phyloP scores from a whole-genome alignment of 2,329 filamentous ascomycete species.

The Drechslerella dactyloides region DNA sequence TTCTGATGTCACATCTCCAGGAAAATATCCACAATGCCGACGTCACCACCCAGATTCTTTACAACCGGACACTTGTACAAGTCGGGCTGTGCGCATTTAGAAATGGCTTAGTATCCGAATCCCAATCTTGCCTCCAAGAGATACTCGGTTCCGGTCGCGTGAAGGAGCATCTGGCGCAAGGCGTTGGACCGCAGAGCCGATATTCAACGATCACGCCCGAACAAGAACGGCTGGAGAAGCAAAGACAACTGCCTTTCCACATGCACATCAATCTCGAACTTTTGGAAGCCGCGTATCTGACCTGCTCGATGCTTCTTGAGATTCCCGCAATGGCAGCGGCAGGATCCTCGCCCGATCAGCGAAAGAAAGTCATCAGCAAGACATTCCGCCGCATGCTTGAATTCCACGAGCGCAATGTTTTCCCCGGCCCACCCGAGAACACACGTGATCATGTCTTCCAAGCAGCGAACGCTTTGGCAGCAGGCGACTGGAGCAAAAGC shows the following conservation, averaged over 20 bases:
- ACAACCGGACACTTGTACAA: slow-evolving; percentile 97
- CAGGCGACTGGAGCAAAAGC: slow-evolving; percentile 98
- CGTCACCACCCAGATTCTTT: slow-evolving; percentile 95
- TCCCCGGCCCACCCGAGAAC: slow-evolving; percentile 97
- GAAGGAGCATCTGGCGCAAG: slow-evolving; percentile 96
- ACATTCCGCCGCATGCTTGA: slow-evolving; percentile 99
- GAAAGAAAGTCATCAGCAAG: slow-evolving; percentile 98
- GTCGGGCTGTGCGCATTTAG: slow-evolving; percentile 98
- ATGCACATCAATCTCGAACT: slow-evolving; percentile 99
- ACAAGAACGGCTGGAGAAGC: slow-evolving; percentile 95
- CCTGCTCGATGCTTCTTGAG: slow-evolving; percentile 98
- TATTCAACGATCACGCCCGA: slow-evolving; percentile 96
- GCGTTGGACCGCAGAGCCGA: slow-evolving; percentile 90
- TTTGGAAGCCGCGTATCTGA: slow-evolving; percentile 96
- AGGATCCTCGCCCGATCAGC: slow-evolving; percentile 93
- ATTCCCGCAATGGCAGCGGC: slow-evolving; percentile 96
- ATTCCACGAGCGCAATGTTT: slow-evolving; percentile 99
- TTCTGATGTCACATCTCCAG: slow-evolving; percentile 99
- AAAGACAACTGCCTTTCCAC: slow-evolving; percentile 97
- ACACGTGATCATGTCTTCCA: slow-evolving; percentile 99
- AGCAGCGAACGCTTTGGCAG: slow-evolving; percentile 93
- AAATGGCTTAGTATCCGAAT: slow-evolving; percentile 93
- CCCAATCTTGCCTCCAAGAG: slow-evolving; percentile 95
- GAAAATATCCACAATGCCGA: slow-evolving; percentile 97
- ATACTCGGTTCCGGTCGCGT: slow-evolving; percentile 97